Base-by-base conservation (phyloP, 768 basidiomycete species). In the Strobilomyces confusus region DNA sequence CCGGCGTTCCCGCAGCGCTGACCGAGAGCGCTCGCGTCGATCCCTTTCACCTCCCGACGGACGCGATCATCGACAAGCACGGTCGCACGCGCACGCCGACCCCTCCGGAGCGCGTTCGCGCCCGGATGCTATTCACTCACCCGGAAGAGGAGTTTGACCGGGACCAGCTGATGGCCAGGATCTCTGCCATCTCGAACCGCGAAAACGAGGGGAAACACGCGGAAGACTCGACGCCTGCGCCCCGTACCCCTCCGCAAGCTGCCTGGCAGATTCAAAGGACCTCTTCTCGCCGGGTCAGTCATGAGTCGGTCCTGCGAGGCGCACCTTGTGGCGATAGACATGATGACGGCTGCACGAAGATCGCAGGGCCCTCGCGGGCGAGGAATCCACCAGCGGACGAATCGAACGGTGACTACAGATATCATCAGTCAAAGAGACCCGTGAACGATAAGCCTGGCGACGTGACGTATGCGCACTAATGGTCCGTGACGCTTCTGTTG, bases 61-160 rank as follows among this genome's bases (percentile, higher is more conserved):
- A 49, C 14, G 47, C 51, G 1, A 9, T 5, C 2, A 14, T 42
- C 22, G 22, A n/a, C 22, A 14, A 17, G 20, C 38, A 41, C 1
- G 58, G 55, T 13, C 20, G 51, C 25, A 45, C 30, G n/a, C 51
- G 32, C 4, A 20, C 46, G 8, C 68, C 54, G 1, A 54, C 3
- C 9, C 2, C 22, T 17, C 55, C 56, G 0, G 43, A 60, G 15
- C 58, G 57, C 9, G 60, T 50, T 20, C 56, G 38, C 5, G 57
- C 49, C 5, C 48, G 65, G 25, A 29, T 51, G 14, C 40, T 44
- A 14, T 48, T 56, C 25, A 36, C 52, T 13, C 8, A 48, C 0
- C 51, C 57, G 2, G 45, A 49, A 19, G 54, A 52, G 7, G 29
- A 20, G 1, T 36, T 40, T 5, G 22, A 59, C 19, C 43, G 33